These are phyloP conservation scores for Magnaporthiopsis poae DNA, from an alignment of 2,329 filamentous ascomycete genomes.

Conservation along the genomic window DNA sequence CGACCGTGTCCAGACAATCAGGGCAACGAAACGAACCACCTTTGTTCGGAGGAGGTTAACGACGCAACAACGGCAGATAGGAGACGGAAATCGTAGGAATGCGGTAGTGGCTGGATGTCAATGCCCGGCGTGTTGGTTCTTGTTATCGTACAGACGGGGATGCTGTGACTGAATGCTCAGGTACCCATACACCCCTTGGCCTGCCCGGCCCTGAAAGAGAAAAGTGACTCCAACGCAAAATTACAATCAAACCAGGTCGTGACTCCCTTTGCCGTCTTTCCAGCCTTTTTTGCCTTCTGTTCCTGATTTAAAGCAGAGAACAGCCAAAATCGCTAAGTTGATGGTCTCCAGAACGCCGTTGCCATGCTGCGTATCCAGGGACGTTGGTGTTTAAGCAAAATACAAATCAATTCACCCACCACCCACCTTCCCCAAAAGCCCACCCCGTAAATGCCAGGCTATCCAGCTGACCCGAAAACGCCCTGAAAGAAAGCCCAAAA, in stretches of 20 bases:
- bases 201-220: not conserved
- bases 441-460: not conserved
- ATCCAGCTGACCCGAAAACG: not conserved
- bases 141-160: not conserved
- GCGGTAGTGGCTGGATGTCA: not conserved
- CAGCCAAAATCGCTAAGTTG: conserved; percentile 1
- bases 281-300: not conserved
- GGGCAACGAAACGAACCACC: not conserved
- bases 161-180: conserved; percentile 15
- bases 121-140: not conserved
- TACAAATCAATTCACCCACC: not conserved
- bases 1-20: too few relatives aligned
- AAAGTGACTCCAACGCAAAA: not conserved
- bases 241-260: not conserved
- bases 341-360: conserved; percentile 9
- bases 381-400: not conserved
- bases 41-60: not conserved
- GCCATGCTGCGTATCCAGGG: conserved; percentile 9
- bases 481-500: conserved; percentile 5
- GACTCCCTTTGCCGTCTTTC: not conserved
- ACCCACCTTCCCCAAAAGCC: not conserved
- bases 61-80: not conserved
- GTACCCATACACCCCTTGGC: conserved; percentile 19
- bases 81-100: not conserved
- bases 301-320: not conserved